These are phyloP conservation scores for Mortierella sp. DNA, from an alignment of 371 early-diverging fungal species.

Conservation along the genomic window DNA sequence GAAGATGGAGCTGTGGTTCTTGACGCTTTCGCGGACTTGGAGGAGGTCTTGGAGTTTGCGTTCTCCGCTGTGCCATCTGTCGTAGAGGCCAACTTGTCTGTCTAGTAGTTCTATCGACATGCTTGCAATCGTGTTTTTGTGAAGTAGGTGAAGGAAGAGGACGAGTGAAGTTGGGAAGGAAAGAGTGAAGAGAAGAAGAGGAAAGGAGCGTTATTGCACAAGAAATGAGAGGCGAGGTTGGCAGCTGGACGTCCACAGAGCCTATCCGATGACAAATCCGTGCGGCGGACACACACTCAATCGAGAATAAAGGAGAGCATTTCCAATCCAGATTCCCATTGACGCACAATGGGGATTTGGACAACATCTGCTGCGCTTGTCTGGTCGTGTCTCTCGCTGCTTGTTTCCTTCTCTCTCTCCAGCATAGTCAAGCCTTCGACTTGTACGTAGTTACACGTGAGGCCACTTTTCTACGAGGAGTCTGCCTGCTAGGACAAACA, in stretches of 20 bases:
- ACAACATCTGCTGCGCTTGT: background rate
- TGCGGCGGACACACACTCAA: background rate
- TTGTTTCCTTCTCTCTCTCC: too few relatives aligned
- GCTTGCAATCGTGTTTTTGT: background rate
- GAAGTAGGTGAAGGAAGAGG: background rate
- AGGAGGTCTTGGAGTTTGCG: conserved; percentile 36
- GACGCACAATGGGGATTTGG: too few relatives aligned
- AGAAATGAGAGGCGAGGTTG: too few relatives aligned
- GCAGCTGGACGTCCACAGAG: background rate
- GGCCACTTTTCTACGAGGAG: background rate
- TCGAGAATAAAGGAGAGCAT: background rate
- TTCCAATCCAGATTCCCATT: background rate
- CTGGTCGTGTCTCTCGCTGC: too few relatives aligned
- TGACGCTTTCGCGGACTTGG: conserved; percentile 38
- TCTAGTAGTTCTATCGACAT: background rate
- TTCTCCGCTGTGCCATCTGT: conserved; percentile 55
- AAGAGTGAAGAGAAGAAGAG: background rate
- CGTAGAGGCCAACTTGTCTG: conserved; percentile 8
- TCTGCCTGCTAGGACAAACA: too few relatives aligned
- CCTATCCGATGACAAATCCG: conserved; percentile 1
- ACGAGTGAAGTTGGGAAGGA: background rate
- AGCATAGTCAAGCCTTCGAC: too few relatives aligned
- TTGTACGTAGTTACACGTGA: background rate
- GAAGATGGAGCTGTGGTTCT: conserved; percentile 24
- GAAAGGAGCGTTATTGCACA: background rate